phyloP scores from a whole-genome alignment of 345 rosid genomes.

The Ailanthus altissimus region DNA sequence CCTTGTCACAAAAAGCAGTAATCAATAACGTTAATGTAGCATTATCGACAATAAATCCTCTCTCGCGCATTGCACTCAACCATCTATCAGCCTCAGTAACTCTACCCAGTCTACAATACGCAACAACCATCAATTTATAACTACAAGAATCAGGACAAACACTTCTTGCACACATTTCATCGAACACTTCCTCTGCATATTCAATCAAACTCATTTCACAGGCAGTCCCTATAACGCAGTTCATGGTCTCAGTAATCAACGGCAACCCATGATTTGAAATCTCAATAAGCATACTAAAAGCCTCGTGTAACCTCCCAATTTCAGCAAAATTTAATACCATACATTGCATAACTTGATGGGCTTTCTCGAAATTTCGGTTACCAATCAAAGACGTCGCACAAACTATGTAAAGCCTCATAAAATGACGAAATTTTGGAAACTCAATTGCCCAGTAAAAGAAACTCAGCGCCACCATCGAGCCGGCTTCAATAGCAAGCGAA shows the following conservation, averaged over 20 bases:
- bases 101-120: conserved; percentile 57
- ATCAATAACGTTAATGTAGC: conserved; percentile 70
- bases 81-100: conserved; percentile 67
- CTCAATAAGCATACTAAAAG: conserved; percentile 69
- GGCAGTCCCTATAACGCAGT: conserved; percentile 46
- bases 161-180: conserved; percentile 73
- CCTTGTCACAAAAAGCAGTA: conserved; percentile 54
- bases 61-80: conserved; percentile 64
- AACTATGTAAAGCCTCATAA: conserved; percentile 78
- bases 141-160: conserved; percentile 54
- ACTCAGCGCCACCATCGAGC: conserved; percentile 77
- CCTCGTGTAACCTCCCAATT: conserved; percentile 71
- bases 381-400: conserved; percentile 54
- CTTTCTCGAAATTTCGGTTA: conserved; percentile 66
- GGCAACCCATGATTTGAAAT: conserved; percentile 70
- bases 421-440: conserved; percentile 59
- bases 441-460: conserved; percentile 78
- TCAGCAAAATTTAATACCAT: conserved; percentile 74
- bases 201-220: conserved; percentile 52
- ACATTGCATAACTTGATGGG: conserved; percentile 63
- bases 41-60: conserved; percentile 63
- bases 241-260: conserved; percentile 44
- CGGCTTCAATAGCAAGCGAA: conserved; percentile 69
- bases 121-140: conserved; percentile 67
- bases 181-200: conserved; percentile 67